Percentiles rank a stretch among this genome's conserved stretches.
Conservation (phyloP, 768 basidiomycete genomes). For the Tulasnella sp. region DNA sequence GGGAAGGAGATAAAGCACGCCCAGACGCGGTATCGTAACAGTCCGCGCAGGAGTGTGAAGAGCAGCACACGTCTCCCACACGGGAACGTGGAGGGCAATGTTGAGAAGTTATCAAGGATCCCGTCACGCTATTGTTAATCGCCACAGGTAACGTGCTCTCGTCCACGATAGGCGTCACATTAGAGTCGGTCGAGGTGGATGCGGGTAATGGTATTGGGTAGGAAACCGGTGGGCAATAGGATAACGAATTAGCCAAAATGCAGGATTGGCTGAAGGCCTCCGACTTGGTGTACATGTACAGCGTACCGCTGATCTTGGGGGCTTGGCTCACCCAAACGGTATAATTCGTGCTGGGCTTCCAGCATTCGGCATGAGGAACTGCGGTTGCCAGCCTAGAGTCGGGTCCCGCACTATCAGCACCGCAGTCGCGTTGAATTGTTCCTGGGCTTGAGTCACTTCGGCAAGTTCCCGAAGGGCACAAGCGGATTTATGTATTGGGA, state of each 20-base stretch:
- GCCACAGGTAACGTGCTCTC: slow-evolving; percentile 49
- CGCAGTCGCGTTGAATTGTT: slow-evolving; percentile 48
- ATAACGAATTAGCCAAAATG: slow-evolving; percentile 67
- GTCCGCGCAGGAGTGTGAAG: slow-evolving; percentile 72
- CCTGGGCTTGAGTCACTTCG: slow-evolving; percentile 43
- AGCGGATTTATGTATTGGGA: slow-evolving; percentile 42
- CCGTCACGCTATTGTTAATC: slow-evolving; percentile 57
- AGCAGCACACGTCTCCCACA: slow-evolving; percentile 85
- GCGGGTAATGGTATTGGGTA: slow-evolving; percentile 71
- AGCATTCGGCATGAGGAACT: slow-evolving; percentile 62
- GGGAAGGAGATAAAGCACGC: slow-evolving; percentile 74
- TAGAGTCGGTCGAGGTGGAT: slow-evolving; percentile 54
- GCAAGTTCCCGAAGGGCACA: slow-evolving; percentile 54
- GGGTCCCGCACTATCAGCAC: slow-evolving; percentile 59
- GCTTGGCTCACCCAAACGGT: slow-evolving; percentile 64
- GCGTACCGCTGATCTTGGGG: slow-evolving; percentile 64
- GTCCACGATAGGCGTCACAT: slow-evolving; percentile 42
- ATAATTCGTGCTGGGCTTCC: slow-evolving; percentile 75
- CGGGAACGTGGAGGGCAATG: slow-evolving; percentile 67
- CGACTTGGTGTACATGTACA: slow-evolving; percentile 76
- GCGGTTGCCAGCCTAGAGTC: slow-evolving; percentile 61
- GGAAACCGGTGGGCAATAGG: slow-evolving; percentile 71
- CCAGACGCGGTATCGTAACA: slow-evolving; percentile 80
- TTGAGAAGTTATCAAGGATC: slow-evolving; percentile 75
- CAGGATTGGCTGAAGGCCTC: slow-evolving; percentile 66